Evolutionary conservation across 2,329 filamentous ascomycete species (phyloP).

Genomic region (Falciphora oryzae): DNA sequence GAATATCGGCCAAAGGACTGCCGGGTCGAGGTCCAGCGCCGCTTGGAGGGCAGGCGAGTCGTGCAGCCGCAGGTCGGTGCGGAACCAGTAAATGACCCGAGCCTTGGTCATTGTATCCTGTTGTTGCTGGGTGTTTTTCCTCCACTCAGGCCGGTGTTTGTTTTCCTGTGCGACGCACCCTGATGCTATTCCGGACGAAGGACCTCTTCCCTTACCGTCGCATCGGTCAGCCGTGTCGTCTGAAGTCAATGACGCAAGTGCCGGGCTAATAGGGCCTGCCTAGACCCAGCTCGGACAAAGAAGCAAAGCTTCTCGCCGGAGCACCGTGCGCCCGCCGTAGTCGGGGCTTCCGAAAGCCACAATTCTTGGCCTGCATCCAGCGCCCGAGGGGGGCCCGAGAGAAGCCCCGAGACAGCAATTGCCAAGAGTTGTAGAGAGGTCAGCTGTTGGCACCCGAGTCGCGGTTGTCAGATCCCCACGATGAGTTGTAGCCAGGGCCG

Average conservation of each 20-base stretch:
- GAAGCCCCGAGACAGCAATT: too few relatives aligned
- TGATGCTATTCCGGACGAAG: too few relatives aligned
- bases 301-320: neutral
- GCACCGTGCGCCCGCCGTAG: too few relatives aligned
- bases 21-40: slow-evolving; percentile 63
- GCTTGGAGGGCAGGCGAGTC: slow-evolving; percentile 70
- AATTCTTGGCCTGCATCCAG: too few relatives aligned
- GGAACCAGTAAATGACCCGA: slow-evolving; percentile 50
- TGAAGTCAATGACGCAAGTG: neutral
- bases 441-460: too few relatives aligned
- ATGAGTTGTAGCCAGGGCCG: too few relatives aligned
- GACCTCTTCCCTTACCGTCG: neutral
- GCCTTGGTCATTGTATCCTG: slow-evolving; percentile 6
- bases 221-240: too few relatives aligned
- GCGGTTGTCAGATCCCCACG: too few relatives aligned
- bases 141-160: neutral
- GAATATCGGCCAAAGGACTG: slow-evolving; percentile 68
- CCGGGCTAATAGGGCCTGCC: neutral
- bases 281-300: neutral
- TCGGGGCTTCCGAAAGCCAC: too few relatives aligned
- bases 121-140: neutral
- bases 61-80: slow-evolving; percentile 71
- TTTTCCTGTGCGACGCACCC: neutral
- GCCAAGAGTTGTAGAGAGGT: too few relatives aligned
- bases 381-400: too few relatives aligned